phyloP scores from a whole-genome alignment of 495 filamentous ascomycete genomes.

The Cladorrhinum samala region DNA sequence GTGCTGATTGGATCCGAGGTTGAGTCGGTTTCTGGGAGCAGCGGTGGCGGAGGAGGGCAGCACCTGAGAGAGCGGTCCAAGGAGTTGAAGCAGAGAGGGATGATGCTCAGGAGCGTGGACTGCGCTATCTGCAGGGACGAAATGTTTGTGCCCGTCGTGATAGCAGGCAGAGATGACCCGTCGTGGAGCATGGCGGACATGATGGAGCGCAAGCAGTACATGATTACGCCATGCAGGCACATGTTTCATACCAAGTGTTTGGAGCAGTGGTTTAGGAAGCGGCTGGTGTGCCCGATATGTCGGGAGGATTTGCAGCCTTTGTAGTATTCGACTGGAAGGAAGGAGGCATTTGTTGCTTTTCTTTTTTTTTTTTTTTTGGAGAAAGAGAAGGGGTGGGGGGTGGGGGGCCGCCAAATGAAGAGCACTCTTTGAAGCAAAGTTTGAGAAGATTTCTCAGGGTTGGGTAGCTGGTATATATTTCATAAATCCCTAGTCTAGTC shows the following conservation, averaged over 20 bases:
- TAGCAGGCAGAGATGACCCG: constrained; percentile 47
- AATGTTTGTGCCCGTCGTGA: constrained; percentile 79
- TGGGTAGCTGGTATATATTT: no score
- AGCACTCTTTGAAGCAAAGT: no score
- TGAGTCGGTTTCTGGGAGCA: constrained; percentile 5
- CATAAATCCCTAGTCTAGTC: no score
- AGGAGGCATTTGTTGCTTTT: no score
- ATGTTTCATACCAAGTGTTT: constrained; percentile 92
- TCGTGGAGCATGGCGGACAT: constrained; percentile 59
- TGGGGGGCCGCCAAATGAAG: no score
- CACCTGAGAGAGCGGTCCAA: constrained; percentile 23
- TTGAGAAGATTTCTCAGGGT: no score
- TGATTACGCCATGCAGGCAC: constrained; percentile 96
- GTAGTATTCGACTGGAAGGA: no score
- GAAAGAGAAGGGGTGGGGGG: no score
- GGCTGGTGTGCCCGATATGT: constrained; percentile 93
- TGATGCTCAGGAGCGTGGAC: constrained; percentile 50
- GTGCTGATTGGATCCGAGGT: constrained; percentile 63
- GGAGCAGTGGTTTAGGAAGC: constrained; percentile 92
- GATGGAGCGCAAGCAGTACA: constrained; percentile 74
- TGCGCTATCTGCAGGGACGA: constrained; percentile 93
- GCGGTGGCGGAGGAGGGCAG: constrained; percentile 10
- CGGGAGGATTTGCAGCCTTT: constrained; percentile 81
- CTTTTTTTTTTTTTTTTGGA: no score
- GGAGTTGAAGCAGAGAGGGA: constrained; percentile 36